Evolutionary conservation across 2,329 filamentous ascomycete species (phyloP), one percentile per base, ranked within the genome.

Genomic region (Penicillium sp.): DNA sequence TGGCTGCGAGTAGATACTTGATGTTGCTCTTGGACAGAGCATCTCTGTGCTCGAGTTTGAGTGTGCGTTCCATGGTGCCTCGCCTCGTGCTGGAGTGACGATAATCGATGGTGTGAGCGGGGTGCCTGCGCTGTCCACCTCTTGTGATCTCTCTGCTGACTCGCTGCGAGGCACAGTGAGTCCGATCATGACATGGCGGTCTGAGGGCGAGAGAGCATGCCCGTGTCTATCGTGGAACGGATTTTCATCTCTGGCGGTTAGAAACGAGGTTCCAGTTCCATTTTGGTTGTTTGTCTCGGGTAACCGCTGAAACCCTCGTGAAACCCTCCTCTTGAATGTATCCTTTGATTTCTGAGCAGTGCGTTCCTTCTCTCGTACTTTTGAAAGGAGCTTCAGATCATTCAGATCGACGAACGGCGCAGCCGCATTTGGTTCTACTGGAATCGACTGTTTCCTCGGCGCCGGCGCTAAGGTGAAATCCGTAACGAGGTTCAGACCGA

Each of bases 151-250:
- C 23, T 67, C 60, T 0, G 62, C 58, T 6, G 72, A 64, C 47
- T 75, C 71, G 41, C 71, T 59, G 43, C 65, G 66, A 31, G 77
- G 74, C 19, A 80, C 68, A 5, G 71, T 73, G 10, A 79, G 69
- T 11, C 79, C 78, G 52, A 81, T 81, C 57, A 78, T 70, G 16
- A 81, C 76, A 13, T 76, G 73, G 13, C 76, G 67, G 57, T 78
- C 76, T 2, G 75, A 77, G 2, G 78, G 77, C 4, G 78, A 80
- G 6, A 79, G 59, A 7, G 70, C 74, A 38, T 72, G 56, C 15
- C 66, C 67, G 8, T 53, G 61, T n/a, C 62, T 68, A 55, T 71
- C 71, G 23, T 53, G 65, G 27, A 60, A 64, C 19, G 60, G 59
- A 46, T 64, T 41, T 39, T 61, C 55, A 31, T 54, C 13, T 29